Evolutionary conservation across 2,329 filamentous ascomycete species (phyloP).

Genomic region (Aspergillus caelatus): DNA sequence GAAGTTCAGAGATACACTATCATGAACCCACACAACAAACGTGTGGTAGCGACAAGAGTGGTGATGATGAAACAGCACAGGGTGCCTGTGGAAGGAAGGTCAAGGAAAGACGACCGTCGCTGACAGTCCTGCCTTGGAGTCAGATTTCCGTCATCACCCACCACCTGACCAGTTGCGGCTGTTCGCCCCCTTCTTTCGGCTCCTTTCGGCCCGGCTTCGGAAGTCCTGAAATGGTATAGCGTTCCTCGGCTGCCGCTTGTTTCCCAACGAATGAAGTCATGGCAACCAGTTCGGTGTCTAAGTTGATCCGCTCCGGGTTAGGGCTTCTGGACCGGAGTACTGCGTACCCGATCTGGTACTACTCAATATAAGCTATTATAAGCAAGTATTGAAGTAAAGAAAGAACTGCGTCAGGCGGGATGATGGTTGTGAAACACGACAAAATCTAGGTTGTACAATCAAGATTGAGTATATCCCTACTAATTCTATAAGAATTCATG

Average conservation of each 20-base stretch:
- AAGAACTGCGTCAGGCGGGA: background rate
- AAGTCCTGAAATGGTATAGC: constrained; percentile 8
- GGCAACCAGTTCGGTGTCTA: background rate
- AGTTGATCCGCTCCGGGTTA: background rate
- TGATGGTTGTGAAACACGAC: background rate
- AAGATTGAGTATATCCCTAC: background rate
- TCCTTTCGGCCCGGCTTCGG: constrained; percentile 17
- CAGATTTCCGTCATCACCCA: constrained; percentile 28
- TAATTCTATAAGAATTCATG: background rate
- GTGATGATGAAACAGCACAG: constrained; percentile 16
- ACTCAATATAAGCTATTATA: no score
- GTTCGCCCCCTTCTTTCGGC: constrained; percentile 9
- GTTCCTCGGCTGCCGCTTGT: background rate
- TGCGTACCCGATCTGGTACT: background rate
- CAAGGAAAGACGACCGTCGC: constrained; percentile 11
- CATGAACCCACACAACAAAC: background rate
- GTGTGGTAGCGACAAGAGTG: background rate
- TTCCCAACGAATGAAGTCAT: constrained; percentile 3
- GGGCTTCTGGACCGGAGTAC: background rate
- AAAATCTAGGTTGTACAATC: background rate
- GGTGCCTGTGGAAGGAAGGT: constrained; percentile 7
- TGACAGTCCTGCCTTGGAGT: constrained; percentile 17
- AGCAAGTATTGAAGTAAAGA: background rate
- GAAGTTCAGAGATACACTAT: background rate
- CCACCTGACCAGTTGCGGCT: constrained; percentile 22